Conservation (phyloP, 257 asterid genomes). For the Nicotiana tomentosiformis region DNA sequence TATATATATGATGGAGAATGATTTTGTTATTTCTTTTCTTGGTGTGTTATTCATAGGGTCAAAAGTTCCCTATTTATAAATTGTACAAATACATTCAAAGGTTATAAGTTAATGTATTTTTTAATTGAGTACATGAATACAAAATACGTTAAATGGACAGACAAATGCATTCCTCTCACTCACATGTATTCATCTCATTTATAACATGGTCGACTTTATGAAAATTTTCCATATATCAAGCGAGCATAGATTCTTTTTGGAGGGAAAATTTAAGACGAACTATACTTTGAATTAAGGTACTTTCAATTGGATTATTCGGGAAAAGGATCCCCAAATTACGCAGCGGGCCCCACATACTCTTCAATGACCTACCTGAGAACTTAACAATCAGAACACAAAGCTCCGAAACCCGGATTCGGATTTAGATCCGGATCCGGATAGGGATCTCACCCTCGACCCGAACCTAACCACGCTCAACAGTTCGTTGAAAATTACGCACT, state of each 20-base stretch:
- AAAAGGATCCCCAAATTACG: neutral
- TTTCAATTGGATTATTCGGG: neutral
- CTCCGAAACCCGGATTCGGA: neutral
- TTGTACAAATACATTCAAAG: too few species aligned
- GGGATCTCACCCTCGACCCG: conserved; percentile 33
- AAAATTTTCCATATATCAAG: neutral
- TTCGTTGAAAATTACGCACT: conserved; percentile 48
- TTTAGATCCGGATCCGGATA: neutral
- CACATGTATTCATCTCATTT: too few species aligned
- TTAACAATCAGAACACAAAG: neutral
- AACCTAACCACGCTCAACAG: conserved; percentile 29
- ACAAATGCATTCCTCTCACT: too few species aligned
- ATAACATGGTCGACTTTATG: neutral
- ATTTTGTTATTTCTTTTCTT: too few species aligned
- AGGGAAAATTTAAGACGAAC: neutral
- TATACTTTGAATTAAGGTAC: neutral
- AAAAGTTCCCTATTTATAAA: too few species aligned
- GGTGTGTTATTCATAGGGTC: too few species aligned
- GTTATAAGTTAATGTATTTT: too few species aligned
- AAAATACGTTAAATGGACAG: too few species aligned
- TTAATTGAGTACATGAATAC: too few species aligned
- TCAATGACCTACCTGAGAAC: neutral
- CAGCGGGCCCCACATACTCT: neutral
- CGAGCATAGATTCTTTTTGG: neutral
- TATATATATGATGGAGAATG: too few species aligned